Conservation (phyloP, 305 asterid genomes). For the Fraxinus nigra region DNA sequence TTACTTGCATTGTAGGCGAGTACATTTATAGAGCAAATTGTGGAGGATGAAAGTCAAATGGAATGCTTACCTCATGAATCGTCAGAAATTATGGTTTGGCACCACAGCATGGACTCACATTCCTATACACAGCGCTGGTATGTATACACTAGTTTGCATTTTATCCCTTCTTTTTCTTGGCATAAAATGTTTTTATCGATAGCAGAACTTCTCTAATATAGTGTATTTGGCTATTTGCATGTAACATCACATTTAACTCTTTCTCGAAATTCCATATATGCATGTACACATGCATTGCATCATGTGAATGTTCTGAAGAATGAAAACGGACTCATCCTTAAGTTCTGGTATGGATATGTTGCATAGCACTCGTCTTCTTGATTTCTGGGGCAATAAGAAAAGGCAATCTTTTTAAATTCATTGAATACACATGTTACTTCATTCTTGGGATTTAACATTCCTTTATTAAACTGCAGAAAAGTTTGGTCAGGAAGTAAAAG, state of each 20-base stretch:
- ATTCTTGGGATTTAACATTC: background rate
- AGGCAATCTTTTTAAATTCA: background rate
- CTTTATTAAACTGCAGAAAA: background rate
- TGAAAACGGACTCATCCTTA: background rate
- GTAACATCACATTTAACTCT: background rate
- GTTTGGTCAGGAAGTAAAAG: background rate
- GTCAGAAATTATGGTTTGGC: conserved; percentile 66
- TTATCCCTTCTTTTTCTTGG: conserved; percentile 28
- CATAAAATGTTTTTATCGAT: background rate
- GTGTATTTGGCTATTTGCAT: background rate
- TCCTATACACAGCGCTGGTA: conserved; percentile 36
- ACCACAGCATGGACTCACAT: conserved; percentile 31
- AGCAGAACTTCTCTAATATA: background rate
- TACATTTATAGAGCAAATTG: conserved; percentile 62
- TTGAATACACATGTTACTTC: background rate
- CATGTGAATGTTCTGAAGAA: background rate
- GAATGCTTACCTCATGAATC: conserved; percentile 55
- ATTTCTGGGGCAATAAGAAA: background rate
- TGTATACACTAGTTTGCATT: conserved; percentile 21
- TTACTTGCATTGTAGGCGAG: conserved; percentile 51
- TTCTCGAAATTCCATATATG: background rate
- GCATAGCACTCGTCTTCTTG: background rate
- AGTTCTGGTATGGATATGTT: background rate
- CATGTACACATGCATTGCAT: background rate
- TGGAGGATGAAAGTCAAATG: conserved; percentile 86